A percentile compares a stretch with the other conserved stretches of the same genome.
Conservation (phyloP, 257 asterid genomes). For the Anisodus tanguticus region DNA sequence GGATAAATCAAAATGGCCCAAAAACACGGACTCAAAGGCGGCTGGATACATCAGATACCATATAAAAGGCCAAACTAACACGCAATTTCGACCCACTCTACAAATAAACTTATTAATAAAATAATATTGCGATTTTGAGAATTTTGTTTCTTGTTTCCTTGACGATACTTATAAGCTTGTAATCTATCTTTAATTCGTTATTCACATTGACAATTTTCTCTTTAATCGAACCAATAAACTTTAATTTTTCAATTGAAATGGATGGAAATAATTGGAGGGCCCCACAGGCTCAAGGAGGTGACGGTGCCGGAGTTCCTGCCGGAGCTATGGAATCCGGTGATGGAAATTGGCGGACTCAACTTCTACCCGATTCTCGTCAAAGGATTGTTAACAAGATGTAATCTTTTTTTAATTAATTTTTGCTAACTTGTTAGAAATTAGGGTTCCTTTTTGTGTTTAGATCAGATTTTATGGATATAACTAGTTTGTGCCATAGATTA, state of each 20-base stretch:
- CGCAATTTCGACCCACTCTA: too few species aligned
- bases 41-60: too few species aligned
- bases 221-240: too few species aligned
- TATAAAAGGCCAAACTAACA: too few species aligned
- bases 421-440: background rate
- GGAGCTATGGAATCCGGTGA: slow-evolving; percentile 21
- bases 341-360: slow-evolving; percentile 64
- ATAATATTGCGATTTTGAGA: too few species aligned
- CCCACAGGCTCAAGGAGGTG: background rate
- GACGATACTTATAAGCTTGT: too few species aligned
- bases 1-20: too few species aligned
- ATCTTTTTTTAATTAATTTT: background rate
- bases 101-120: too few species aligned
- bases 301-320: background rate
- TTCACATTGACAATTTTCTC: too few species aligned
- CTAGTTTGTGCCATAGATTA: background rate
- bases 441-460: background rate
- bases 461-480: background rate
- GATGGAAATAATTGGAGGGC: background rate
- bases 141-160: too few species aligned
- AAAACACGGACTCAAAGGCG: too few species aligned
- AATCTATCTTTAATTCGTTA: too few species aligned
- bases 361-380: slow-evolving; percentile 63
- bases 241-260: background rate
- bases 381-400: slow-evolving; percentile 74